Base-by-base conservation (phyloP, 129 eudicot species). In the Solidago caesia region DNA sequence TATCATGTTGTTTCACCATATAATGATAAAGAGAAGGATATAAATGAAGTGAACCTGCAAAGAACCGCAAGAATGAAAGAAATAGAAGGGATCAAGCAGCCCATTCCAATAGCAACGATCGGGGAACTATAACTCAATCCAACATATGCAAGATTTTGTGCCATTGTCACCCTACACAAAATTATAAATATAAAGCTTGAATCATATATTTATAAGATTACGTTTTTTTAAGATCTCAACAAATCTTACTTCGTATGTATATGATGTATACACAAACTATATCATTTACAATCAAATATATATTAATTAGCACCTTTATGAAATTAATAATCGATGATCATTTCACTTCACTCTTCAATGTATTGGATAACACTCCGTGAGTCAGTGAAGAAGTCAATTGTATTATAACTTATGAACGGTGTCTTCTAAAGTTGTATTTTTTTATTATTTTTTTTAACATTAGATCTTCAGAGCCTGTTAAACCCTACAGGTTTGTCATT, bases 71-170 rank as follows among this genome's bases (percentile, higher is more conserved):
- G 86, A 79, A 88, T 26, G 84, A 86, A 91, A 10, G 91, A 85
- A 53, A 84, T 64, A 55, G 89, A 84, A 7, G 95, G 97, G 65
- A 84, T 82, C 69, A 88, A 64, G 49, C 85, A 85, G 51, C 85
- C 89, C 92, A 88, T 86, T 51, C 90, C 87, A 75, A 81, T 76
- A 48, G 87, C 96, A 77, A 90, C 87, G 44, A 90, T 90, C 3
- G 96, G 96, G 44, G 96, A 90, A 64, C 96, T 90, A 69, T 87
- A 88, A 74, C 88, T 84, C 51, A 90, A 73, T 4, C 96, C 96
- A 39, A 84, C 78, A 75, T 79, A 87, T 42, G 90, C 89, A 51
- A 89, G 87, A 77, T 85, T 89, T 70, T 87, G 96, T 64, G 92
- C 84, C 71, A 87, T 68, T 53, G 89, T 82, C 65, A 90, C 81